Evolutionary conservation across 2,329 filamentous ascomycete genomes (phyloP), one percentile per base, ranked within the genome.

Genomic region (Aphanoascus verrucosus): DNA sequence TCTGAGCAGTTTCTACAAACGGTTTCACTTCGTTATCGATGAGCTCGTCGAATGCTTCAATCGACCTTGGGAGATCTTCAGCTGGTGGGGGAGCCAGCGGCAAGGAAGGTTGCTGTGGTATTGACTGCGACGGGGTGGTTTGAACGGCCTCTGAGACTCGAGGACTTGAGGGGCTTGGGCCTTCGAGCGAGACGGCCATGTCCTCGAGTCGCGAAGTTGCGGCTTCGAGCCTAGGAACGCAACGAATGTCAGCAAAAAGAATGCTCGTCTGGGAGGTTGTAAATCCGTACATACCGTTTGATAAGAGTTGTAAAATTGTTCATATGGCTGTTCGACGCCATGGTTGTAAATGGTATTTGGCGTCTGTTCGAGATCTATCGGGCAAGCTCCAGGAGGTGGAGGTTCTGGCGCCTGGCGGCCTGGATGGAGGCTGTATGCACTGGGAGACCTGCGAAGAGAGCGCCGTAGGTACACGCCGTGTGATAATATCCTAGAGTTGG

Each of bases 231-330:
- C 93, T 98, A 34, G 28, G n/a, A 20, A 28, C 20, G 31, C 11
- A 68, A 61, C 59, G 54, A 75, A 79, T 64, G 68, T 60, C 57
- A 37, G 35, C 28, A 47, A 51, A 41, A 34, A 23, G 12, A 28
- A 43, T 41, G 11, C 8, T 23, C 15, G 23, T 32, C 15, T 5
- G 15, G 28, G 19, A 5, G 3, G 11, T 3, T 7, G 28, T 7
- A 15, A 35, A 35, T 8, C 15, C 28, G n/a, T 49, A 57, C 53
- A 63, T 80, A 97, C 93, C 93, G 83, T 80, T 98, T 98, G 76
- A 98, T 96, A 65, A 98, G 81, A 52, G 93, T 98, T 35, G 89
- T 94, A 58, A 98, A 76, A 69, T 95, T 97, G 73, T 97, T 84
- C 88, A 97, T 96, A 65, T 89, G 87, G 72, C 86, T 40, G 58